phyloP scores from a whole-genome alignment of 257 asterid species.

The Przewalskia tangutica region DNA sequence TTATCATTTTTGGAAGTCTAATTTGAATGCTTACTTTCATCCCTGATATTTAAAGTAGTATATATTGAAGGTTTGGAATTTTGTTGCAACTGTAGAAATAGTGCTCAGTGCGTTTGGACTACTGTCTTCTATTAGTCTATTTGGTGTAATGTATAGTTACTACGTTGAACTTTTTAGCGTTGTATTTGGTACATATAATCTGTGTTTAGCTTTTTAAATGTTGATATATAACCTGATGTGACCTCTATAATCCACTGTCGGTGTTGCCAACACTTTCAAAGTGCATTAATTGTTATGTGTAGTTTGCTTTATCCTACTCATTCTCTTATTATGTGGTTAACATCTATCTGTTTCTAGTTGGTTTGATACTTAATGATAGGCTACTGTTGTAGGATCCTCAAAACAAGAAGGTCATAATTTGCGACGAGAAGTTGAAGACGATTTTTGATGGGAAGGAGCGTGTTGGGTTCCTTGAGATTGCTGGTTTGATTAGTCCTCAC shows the following conservation, averaged over 20 bases:
- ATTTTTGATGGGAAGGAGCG: conserved; percentile 61
- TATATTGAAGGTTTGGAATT: not conserved
- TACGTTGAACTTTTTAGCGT: too few relatives aligned
- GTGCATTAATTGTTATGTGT: not conserved
- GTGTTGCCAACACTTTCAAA: not conserved
- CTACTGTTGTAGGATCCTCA: conserved; percentile 55
- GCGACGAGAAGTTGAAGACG: conserved; percentile 86
- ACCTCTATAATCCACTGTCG: not conserved
- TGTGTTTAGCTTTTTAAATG: too few relatives aligned
- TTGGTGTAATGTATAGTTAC: too few relatives aligned
- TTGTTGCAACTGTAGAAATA: too few relatives aligned
- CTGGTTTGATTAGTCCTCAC: conserved; percentile 83
- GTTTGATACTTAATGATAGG: not conserved
- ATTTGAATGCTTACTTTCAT: not conserved
- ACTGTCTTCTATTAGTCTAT: not conserved
- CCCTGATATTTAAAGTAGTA: not conserved
- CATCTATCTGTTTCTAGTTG: not conserved
- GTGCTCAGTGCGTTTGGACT: not conserved
- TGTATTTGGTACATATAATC: too few relatives aligned
- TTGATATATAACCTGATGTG: too few relatives aligned
- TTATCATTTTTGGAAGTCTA: not conserved
- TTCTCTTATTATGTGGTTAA: not conserved
- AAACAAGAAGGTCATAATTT: conserved; percentile 67
- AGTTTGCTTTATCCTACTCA: not conserved
- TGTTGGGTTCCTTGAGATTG: conserved; percentile 89